A percentile compares a stretch with the other conserved stretches of the same genome.
phyloP scores from a whole-genome alignment of 1,284 basidiomycete species.

The Paramarasmius palmivorus region DNA sequence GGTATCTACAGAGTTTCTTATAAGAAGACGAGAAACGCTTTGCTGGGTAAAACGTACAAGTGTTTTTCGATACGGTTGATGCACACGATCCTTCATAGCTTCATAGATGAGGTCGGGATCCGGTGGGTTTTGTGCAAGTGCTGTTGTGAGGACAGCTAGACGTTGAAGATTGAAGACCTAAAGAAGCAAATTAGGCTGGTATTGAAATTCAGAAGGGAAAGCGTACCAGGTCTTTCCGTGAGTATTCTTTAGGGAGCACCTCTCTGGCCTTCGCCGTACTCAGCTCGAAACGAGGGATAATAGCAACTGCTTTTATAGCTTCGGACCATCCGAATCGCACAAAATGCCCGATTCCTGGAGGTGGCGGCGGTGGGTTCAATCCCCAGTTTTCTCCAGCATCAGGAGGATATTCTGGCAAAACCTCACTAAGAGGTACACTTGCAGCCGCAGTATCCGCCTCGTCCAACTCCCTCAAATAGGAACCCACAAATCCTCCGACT shows the following conservation, averaged over 20 bases:
- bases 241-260: conserved; percentile 84
- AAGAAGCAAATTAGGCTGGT: conserved; percentile 2
- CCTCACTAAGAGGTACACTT: conserved; percentile 92
- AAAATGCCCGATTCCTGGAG: conserved; percentile 91
- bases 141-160: conserved; percentile 96
- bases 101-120: conserved; percentile 96
- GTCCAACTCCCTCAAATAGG: conserved; percentile 91
- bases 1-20: conserved; percentile 94
- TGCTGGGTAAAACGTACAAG: conserved; percentile 53
- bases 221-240: conserved; percentile 89
- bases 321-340: conserved; percentile 89
- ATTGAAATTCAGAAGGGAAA: neutral
- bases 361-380: conserved; percentile 83
- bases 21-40: conserved; percentile 1
- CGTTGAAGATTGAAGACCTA: conserved; percentile 98
- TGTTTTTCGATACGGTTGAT: conserved; percentile 93
- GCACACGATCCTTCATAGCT: conserved; percentile 98
- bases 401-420: conserved; percentile 93
- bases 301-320: conserved; percentile 90
- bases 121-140: conserved; percentile 87
- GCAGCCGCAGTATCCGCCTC: conserved; percentile 75
- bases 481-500: conserved; percentile 97
- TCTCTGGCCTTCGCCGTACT: conserved; percentile 94
- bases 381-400: conserved; percentile 95
- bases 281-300: conserved; percentile 95